These are phyloP conservation scores for Podila epicladia DNA, from an alignment of 192 early-diverging fungal species.

Conservation along the genomic window DNA sequence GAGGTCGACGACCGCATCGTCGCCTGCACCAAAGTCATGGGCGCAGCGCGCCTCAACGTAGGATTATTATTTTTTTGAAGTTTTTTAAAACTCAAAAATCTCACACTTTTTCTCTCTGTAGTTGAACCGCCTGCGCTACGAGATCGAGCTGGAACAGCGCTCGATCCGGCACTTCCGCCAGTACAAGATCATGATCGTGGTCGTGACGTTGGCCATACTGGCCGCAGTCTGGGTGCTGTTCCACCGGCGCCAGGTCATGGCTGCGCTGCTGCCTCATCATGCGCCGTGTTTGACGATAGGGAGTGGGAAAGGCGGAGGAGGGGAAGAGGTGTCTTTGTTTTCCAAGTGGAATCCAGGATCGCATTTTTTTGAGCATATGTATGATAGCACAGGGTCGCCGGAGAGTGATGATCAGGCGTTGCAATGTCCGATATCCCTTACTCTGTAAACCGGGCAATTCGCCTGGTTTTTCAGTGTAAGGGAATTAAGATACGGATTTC, in stretches of 20 bases:
- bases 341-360: too few relatives aligned
- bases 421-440: too few relatives aligned
- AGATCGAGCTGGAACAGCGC: conserved; percentile 39
- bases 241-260: neutral
- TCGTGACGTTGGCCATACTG: conserved; percentile 6
- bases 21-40: conserved; percentile 24
- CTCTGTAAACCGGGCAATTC: too few relatives aligned
- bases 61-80: neutral
- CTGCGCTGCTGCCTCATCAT: neutral
- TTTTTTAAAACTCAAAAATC: too few relatives aligned
- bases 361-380: too few relatives aligned
- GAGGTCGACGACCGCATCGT: conserved; percentile 26
- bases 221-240: conserved; percentile 13
- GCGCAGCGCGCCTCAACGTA: conserved; percentile 10
- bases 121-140: conserved; percentile 43
- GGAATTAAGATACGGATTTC: too few relatives aligned
- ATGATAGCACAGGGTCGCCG: too few relatives aligned
- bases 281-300: too few relatives aligned
- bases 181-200: conserved; percentile 40
- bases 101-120: neutral
- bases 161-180: conserved; percentile 27
- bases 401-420: too few relatives aligned
- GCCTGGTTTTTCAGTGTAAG: too few relatives aligned
- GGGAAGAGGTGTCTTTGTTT: too few relatives aligned
- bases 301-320: too few relatives aligned